Percentiles rank a stretch among this genome's conserved stretches.
Conservation (phyloP, 805 yeast species). For the Schwanniomyces polymorphus region DNA sequence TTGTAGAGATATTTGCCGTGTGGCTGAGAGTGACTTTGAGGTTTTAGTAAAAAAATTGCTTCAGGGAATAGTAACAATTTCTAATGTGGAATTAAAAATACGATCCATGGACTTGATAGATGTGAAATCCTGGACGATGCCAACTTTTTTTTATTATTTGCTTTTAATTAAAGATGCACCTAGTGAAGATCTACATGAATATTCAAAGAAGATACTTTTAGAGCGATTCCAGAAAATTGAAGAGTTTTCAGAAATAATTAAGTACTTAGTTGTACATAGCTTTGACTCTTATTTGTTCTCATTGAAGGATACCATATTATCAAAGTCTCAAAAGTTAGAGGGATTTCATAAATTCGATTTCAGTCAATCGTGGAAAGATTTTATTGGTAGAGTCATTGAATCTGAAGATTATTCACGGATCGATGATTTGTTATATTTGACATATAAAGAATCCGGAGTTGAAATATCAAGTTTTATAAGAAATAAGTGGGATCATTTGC, state of each 20-base stretch:
- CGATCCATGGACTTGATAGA: slow-evolving; percentile 16
- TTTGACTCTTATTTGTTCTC: slow-evolving; percentile 25
- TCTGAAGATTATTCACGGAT: slow-evolving; percentile 11
- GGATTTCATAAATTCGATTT: slow-evolving; percentile 14
- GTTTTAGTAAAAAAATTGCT: slow-evolving; percentile 31
- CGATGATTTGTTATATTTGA: slow-evolving; percentile 13
- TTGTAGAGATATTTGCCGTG: slow-evolving; percentile 18
- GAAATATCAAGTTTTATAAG: slow-evolving; percentile 15
- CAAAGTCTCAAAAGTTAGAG: slow-evolving; percentile 8
- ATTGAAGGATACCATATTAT: slow-evolving; percentile 15
- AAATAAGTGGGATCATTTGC: slow-evolving; percentile 21
- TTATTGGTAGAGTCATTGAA: slow-evolving; percentile 10
- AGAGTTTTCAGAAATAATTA: slow-evolving; percentile 16
- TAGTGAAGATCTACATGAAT: slow-evolving; percentile 22
- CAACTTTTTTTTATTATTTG: slow-evolving; percentile 30
- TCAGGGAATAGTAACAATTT: slow-evolving; percentile 28
- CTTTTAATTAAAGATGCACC: slow-evolving; percentile 37
- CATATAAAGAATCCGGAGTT: slow-evolving; percentile 7
- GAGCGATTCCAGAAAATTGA: slow-evolving; percentile 14
- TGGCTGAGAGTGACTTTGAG: slow-evolving; percentile 16
- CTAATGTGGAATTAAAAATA: slow-evolving; percentile 26
- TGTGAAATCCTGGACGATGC: slow-evolving; percentile 28
- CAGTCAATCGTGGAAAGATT: slow-evolving; percentile 17
- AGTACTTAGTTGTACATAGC: slow-evolving; percentile 22
- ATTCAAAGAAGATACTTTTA: slow-evolving; percentile 19